Evolutionary conservation across 306 rosid genomes (phyloP).

Genomic region (Delonix regia): DNA sequence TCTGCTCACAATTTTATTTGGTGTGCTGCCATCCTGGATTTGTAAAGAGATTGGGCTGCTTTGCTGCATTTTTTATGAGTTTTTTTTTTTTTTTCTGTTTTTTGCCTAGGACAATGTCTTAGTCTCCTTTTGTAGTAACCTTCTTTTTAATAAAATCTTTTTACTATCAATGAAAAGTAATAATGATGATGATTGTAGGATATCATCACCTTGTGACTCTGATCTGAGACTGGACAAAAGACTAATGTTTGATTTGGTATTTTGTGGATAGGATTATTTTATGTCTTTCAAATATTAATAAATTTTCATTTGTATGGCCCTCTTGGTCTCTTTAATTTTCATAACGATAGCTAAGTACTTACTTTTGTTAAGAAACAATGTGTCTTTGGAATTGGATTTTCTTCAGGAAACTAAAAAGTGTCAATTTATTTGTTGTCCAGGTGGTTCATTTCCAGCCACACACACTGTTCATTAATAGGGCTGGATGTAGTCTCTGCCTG

Average conservation of each 20-base stretch:
- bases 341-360: neutral
- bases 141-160: neutral
- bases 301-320: neutral
- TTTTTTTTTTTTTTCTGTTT: neutral
- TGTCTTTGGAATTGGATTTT: neutral
- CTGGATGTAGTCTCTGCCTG: constrained; percentile 86
- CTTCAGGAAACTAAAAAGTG: constrained; percentile 7
- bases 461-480: constrained; percentile 77
- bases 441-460: constrained; percentile 89
- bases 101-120: neutral
- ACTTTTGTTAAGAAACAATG: neutral
- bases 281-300: neutral
- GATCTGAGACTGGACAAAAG: neutral
- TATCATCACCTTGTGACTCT: neutral
- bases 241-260: neutral
- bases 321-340: neutral
- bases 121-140: neutral
- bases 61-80: neutral
- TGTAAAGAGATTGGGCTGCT: neutral
- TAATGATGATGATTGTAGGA: neutral
- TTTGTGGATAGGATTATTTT: neutral
- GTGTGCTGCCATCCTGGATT: neutral
- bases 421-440: constrained; percentile 55
- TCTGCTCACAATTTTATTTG: neutral
- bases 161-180: neutral